Conservation (phyloP, 768 basidiomycete species). For the Termitomyces sp. region DNA sequence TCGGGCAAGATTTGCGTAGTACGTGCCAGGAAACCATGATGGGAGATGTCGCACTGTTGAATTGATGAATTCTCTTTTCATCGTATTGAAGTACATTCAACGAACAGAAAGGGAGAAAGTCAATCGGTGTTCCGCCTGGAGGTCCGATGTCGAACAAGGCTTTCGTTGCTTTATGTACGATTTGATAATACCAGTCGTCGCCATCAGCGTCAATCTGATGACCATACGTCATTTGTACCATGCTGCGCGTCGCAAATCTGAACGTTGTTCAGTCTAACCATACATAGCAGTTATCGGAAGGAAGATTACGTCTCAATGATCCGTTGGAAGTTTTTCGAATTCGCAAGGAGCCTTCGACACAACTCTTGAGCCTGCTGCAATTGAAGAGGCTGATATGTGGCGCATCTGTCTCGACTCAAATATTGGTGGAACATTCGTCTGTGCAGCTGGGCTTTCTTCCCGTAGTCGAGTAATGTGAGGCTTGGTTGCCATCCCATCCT, state of each 20-base stretch:
- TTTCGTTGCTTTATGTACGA: slow-evolving; percentile 3
- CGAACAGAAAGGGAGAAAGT: neutral
- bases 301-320: neutral
- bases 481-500: slow-evolving; percentile 4
- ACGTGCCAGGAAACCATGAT: slow-evolving; percentile 14
- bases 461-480: slow-evolving; percentile 3
- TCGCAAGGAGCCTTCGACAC: neutral
- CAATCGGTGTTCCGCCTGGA: slow-evolving; percentile 4
- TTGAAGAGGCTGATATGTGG: slow-evolving; percentile 7
- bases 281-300: neutral
- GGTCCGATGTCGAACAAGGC: slow-evolving; percentile 2
- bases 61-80: neutral
- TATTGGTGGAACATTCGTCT: slow-evolving; percentile 10
- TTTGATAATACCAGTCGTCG: slow-evolving; percentile 12
- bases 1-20: slow-evolving; percentile 9
- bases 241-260: slow-evolving; percentile 12
- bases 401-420: neutral
- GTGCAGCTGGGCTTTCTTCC: slow-evolving; percentile 4
- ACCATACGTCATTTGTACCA: slow-evolving; percentile 16
- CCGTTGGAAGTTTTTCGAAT: neutral
- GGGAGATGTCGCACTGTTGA: slow-evolving; percentile 11
- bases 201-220: slow-evolving; percentile 8
- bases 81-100: neutral
- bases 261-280: neutral
- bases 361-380: neutral